Evolutionary conservation across 192 early-diverging fungal genomes (phyloP), one percentile per base, ranked within the genome.

Genomic region (Gigaspora rosea): DNA sequence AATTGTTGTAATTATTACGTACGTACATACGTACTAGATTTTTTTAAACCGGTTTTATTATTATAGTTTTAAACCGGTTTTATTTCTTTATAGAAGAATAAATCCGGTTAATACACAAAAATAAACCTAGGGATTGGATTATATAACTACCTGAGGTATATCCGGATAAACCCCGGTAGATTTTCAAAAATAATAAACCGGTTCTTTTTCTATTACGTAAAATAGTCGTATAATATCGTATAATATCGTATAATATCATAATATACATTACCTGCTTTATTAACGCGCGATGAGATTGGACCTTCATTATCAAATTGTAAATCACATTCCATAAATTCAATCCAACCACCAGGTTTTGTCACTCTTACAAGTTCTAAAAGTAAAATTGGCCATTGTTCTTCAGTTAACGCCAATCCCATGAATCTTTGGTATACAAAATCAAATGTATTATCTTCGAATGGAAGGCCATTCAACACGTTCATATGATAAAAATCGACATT

Each of bases 271-370:
- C 52, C 0, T 15, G 12, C 8, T 64, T 35, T 36, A 35, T 64
- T 64, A 22, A 64, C 27, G 9, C 15, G 12, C 8, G 22, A 15
- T 33, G 62, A 64, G 12, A 35, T 64, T 15, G 22, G 27, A 2
- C 62, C 62, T 64, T 64, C 62, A 10, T 64, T 64, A 12, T 64
- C 27, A 15, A 64, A 64, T 64, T 67, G 16, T 9, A 48, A 67
- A 67, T 48, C 65, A 46, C 13, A 6, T 8, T 67, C 36, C 35
- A 67, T 62, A 10, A 63, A 68, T 74, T 78, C 54, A 41, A 82
- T 58, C 48, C 77, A 82, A 48, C 81, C 81, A 57, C 81, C 81
- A 18, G 78, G 78, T 47, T 78, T 79, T 3, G 51, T 48, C 7
- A 80, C 48, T 16, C 76, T 67, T 5, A 27, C 15, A n/a, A 68